A percentile compares a stretch with the other conserved stretches of the same genome.
Conservation (phyloP, 1,284 basidiomycete genomes). For the Vanrija pseudolonga region DNA sequence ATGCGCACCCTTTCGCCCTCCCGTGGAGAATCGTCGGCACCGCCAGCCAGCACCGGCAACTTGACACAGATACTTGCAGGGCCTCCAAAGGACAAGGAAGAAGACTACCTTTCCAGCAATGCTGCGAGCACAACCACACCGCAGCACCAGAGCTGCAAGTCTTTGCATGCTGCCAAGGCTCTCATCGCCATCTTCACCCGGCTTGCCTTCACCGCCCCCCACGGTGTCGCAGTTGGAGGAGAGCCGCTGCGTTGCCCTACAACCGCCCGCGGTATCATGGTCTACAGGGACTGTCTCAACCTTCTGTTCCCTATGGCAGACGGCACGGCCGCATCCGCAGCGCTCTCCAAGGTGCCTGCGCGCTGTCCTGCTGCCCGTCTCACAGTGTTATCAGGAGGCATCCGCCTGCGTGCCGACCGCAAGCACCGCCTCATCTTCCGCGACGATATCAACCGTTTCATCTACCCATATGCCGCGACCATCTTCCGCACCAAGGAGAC, state of each 20-base stretch:
- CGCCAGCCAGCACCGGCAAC: not conserved
- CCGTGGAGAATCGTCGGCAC: not conserved
- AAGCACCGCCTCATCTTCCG: conserved; percentile 80
- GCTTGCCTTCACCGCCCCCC: conserved; percentile 41
- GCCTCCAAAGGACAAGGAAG: not conserved
- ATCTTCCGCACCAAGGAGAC: conserved; percentile 45
- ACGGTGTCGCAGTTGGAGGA: conserved; percentile 11
- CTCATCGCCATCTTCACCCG: conserved; percentile 53
- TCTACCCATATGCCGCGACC: conserved; percentile 44
- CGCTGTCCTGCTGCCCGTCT: conserved; percentile 64
- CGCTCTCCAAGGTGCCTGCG: conserved; percentile 32
- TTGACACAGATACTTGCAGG: conserved; percentile 2
- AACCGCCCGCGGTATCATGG: conserved; percentile 48
- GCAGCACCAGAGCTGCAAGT: conserved; percentile 40
- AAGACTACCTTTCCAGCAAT: conserved; percentile 4
- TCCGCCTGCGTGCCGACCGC: conserved; percentile 84
- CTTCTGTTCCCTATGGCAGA: conserved; percentile 45
- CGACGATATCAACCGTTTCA: conserved; percentile 49
- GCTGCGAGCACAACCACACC: not conserved
- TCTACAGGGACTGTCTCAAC: conserved; percentile 52
- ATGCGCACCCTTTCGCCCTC: conserved; percentile 35
- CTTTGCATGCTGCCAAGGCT: conserved; percentile 45
- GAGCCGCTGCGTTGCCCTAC: conserved; percentile 44
- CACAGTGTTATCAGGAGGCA: conserved; percentile 76
- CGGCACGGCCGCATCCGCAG: conserved; percentile 12